Base-by-base conservation (phyloP, 768 basidiomycete species). In the Glaciozyma antarctica region DNA sequence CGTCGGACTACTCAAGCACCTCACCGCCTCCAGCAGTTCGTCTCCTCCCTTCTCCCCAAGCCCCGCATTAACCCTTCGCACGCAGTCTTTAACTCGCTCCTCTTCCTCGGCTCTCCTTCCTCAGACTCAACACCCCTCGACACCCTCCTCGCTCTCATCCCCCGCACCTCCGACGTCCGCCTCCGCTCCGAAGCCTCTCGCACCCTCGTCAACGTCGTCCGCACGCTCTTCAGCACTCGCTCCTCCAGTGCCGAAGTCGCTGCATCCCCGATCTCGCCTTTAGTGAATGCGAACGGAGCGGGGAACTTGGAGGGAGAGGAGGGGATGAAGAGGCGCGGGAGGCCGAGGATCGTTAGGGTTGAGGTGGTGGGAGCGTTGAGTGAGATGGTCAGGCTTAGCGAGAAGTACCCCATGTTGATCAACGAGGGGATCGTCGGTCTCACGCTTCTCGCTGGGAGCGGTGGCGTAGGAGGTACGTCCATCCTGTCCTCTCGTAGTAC, bases 131-230 rank as follows among this genome's bases (percentile, higher is more conserved):
- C 58, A 83, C 85, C 72, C 1, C 78, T 91, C 49, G 78, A 83
- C 7, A 84, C 84, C 64, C 82, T 98, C 53, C 79, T 95, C 41
- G 83, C 82, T 9, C 81, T 99, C 24, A 81, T 87, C 34, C 81
- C 81, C 58, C 85, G 90, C 49, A 86, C 90, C 8, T 87, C 93
- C 71, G 86, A 86, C 24, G 78, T 88, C 3, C 84, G 89, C 2
- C 80, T 93, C 44, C 87, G 87, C 77, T 91, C 88, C 73, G 94
- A 99, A 78, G 88, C 88, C 38, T 87, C 90, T 22, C 85, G 94
- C 24, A 84, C 93, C 4, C 78, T 95, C 49, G 90, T 91, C 72
- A 91, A 94, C 75, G 81, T 68, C 61, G 58, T 60, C 26, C 58
- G 60, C 6, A 44, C 64, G 6, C 45, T 71, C 43, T 66, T 60